Evolutionary conservation across 202 grass and related monocot species (phyloP).

Genomic region (Hordeum pubiflorum): DNA sequence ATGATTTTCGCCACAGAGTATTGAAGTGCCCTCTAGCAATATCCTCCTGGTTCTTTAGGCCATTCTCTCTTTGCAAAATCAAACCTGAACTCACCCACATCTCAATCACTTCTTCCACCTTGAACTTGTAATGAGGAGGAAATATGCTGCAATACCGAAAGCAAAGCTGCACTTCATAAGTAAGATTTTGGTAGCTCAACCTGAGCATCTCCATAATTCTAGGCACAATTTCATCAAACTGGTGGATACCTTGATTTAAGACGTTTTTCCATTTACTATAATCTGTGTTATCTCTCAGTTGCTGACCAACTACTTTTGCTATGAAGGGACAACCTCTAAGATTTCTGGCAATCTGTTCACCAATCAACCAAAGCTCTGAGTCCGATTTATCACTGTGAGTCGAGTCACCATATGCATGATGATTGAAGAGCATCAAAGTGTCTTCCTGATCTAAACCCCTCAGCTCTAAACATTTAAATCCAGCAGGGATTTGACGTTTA

Average conservation of each 20-base stretch:
- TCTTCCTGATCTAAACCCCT: background rate
- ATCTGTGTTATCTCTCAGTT: background rate
- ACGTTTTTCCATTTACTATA: background rate
- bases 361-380: background rate
- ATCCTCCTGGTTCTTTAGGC: conserved; percentile 17
- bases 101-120: conserved; percentile 15
- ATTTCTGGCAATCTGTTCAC: conserved; percentile 11
- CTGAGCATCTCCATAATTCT: background rate
- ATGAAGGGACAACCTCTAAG: background rate
- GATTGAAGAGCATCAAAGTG: conserved; percentile 1
- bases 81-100: conserved; percentile 39
- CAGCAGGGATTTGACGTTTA: background rate
- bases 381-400: background rate
- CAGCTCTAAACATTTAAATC: background rate
- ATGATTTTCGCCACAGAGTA: conserved; percentile 24
- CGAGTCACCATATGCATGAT: background rate
- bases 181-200: conserved; percentile 34
- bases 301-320: conserved; percentile 11
- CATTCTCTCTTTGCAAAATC: background rate
- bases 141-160: conserved; percentile 43
- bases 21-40: conserved; percentile 16
- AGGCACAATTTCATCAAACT: background rate
- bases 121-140: conserved; percentile 24
- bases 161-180: conserved; percentile 16
- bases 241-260: background rate